Base-by-base conservation (phyloP, 306 rosid genomes). In the Carpinus viminea region DNA sequence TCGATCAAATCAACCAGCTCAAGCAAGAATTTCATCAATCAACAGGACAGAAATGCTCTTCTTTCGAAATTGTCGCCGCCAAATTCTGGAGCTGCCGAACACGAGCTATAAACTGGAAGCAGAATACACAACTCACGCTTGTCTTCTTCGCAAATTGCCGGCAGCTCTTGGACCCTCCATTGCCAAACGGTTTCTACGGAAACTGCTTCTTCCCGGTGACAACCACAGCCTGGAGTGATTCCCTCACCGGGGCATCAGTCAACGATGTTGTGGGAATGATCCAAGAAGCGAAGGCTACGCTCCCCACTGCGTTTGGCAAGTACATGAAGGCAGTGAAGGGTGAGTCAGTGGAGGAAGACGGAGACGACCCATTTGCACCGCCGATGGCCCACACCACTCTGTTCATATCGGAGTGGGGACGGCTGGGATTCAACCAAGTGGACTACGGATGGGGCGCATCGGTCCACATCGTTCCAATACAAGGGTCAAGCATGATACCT, bases 81-180 rank as follows among this genome's bases (percentile, higher is more conserved):
- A 66, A 61, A 2, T 83, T 86, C 17, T 93, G 98, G 98, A 79
- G 70, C 34, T 66, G 82, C 18, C 80, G 98, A 79, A 88, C 97
- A 1, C 82, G 46, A 47, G 92, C 97, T 21, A 74, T 88, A 4
- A 12, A 78, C 13, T 61, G 78, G 1, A 36, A 64, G 0, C 69
- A 81, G 1, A 51, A 65, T 0, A 70, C 83, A 2, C 62, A 78
- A 56, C 43, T 89, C 26, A 86, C 79, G 75, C 79, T 91, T 0
- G 91, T 90, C 2, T 90, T 93, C 89, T 88, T 91, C 17, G 97
- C 97, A 2, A 93, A 91, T 73, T 88, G 97, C n/a, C 92, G 98
- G 2, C 83, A 84, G 1, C 76, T 91, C 1, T 12, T 87, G 85
- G 71, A 91, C 70, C 97, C 97, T 66, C 90, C 95, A 1, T 77